These are phyloP conservation scores for Trypanosoma grayi DNA, from an alignment of 208 protist genomes.

Conservation along the genomic window DNA sequence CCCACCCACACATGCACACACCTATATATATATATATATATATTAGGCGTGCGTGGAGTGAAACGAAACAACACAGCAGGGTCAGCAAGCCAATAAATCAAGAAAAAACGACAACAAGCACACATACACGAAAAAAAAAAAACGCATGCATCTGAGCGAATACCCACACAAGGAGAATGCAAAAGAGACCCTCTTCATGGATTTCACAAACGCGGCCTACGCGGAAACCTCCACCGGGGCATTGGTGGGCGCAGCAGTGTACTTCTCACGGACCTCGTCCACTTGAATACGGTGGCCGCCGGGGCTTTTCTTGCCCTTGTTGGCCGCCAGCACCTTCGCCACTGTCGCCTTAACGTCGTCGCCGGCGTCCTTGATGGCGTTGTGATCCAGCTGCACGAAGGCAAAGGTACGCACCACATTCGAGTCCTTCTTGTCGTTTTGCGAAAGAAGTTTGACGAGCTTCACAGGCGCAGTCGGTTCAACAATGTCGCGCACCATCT, in stretches of 20 bases:
- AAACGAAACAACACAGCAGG: too few relatives aligned
- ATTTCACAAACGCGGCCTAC: neutral
- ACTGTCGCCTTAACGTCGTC: constrained; percentile 42
- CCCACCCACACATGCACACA: neutral
- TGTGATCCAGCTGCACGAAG: constrained; percentile 73
- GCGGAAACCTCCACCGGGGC: neutral
- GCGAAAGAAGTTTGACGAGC: constrained; percentile 60
- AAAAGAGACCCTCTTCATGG: too few relatives aligned
- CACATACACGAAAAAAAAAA: too few relatives aligned
- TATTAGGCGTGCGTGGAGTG: too few relatives aligned
- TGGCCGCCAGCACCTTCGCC: constrained; percentile 24
- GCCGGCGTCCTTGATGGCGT: constrained; percentile 42
- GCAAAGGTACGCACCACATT: constrained; percentile 58
- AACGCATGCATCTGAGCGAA: too few relatives aligned
- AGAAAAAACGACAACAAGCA: too few relatives aligned
- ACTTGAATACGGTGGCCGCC: constrained; percentile 30
- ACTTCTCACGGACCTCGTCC: constrained; percentile 68
- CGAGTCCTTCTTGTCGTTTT: constrained; percentile 44
- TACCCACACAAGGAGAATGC: too few relatives aligned
- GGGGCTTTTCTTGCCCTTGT: constrained; percentile 19
- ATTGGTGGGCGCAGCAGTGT: constrained; percentile 15
- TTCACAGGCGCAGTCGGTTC: constrained; percentile 38
- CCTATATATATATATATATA: constrained; percentile 3
- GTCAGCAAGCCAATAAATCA: too few relatives aligned
- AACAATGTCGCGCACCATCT: constrained; percentile 53